Percentiles rank a stretch among this genome's conserved stretches.
phyloP scores from a whole-genome alignment of 495 filamentous ascomycete species.

The Aspergillus conjunctus region DNA sequence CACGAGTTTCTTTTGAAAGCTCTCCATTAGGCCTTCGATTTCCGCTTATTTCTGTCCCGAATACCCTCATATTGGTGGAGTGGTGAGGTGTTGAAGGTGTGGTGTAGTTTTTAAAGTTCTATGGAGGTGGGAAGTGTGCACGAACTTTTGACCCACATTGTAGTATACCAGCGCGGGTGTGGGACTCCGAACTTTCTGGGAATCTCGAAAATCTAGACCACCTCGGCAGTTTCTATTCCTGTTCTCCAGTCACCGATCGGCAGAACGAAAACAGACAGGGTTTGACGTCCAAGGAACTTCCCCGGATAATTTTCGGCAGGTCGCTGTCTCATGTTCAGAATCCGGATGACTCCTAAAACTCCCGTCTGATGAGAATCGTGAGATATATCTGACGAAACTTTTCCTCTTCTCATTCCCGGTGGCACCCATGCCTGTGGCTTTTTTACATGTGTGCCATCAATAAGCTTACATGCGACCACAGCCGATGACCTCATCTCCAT shows the following conservation, averaged over 20 bases:
- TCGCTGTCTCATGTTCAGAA: background rate
- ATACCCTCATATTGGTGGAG: too few relatives aligned
- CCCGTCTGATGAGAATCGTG: background rate
- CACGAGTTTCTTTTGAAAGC: too few relatives aligned
- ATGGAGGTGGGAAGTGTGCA: too few relatives aligned
- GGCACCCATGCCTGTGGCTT: background rate
- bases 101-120: too few relatives aligned
- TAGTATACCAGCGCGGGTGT: background rate
- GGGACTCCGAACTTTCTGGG: background rate
- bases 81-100: too few relatives aligned
- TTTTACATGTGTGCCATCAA: background rate
- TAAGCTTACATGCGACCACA: background rate
- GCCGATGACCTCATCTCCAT: constrained; percentile 1
- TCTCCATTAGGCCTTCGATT: too few relatives aligned
- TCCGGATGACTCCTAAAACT: background rate
- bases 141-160: too few relatives aligned
- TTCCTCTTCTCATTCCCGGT: too few relatives aligned
- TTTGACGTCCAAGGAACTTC: background rate
- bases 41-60: too few relatives aligned
- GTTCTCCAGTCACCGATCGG: background rate
- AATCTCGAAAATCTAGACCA: background rate
- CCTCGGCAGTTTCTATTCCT: background rate
- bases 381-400: background rate
- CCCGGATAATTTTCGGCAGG: too few relatives aligned
- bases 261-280: background rate